phyloP scores from a whole-genome alignment of 2,329 filamentous ascomycete species.

The Zymoseptoria pseudotritici region DNA sequence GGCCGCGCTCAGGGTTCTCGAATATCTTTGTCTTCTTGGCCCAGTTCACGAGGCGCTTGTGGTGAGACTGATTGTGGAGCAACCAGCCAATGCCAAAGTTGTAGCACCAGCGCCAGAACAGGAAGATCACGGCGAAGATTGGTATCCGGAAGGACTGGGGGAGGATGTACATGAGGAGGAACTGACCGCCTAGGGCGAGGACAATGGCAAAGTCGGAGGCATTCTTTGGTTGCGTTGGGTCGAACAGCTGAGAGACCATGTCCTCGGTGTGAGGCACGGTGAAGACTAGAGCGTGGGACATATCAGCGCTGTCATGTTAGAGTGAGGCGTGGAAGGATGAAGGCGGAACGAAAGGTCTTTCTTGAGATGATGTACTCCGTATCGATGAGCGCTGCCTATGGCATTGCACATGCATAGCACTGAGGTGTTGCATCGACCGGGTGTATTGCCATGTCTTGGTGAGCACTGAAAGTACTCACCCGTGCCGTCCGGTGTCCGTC shows the following conservation, averaged over 20 bases:
- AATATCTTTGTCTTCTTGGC: slow-evolving; percentile 81
- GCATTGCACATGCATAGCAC: neutral
- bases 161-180: slow-evolving; percentile 65
- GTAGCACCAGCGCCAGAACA: slow-evolving; percentile 89
- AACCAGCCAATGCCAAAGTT: slow-evolving; percentile 91
- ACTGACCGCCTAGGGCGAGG: slow-evolving; percentile 66
- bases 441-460: neutral
- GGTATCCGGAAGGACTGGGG: slow-evolving; percentile 64
- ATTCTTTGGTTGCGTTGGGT: slow-evolving; percentile 92
- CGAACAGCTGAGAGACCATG: slow-evolving; percentile 96
- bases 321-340: neutral
- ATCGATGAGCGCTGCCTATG: neutral
- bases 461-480: slow-evolving; percentile 51
- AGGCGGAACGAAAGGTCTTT: neutral
- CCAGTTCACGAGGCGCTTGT: slow-evolving; percentile 79
- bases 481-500: slow-evolving; percentile 81
- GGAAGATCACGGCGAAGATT: slow-evolving; percentile 72
- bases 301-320: slow-evolving; percentile 20
- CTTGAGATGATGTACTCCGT: neutral
- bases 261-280: slow-evolving; percentile 93
- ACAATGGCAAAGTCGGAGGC: slow-evolving; percentile 77
- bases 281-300: slow-evolving; percentile 58
- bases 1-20: slow-evolving; percentile 69
- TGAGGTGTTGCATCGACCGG: neutral
- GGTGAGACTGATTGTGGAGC: slow-evolving; percentile 81